These are phyloP conservation scores for Hansenula lynferdii DNA, from an alignment of 1,139 yeast species.

Conservation along the genomic window DNA sequence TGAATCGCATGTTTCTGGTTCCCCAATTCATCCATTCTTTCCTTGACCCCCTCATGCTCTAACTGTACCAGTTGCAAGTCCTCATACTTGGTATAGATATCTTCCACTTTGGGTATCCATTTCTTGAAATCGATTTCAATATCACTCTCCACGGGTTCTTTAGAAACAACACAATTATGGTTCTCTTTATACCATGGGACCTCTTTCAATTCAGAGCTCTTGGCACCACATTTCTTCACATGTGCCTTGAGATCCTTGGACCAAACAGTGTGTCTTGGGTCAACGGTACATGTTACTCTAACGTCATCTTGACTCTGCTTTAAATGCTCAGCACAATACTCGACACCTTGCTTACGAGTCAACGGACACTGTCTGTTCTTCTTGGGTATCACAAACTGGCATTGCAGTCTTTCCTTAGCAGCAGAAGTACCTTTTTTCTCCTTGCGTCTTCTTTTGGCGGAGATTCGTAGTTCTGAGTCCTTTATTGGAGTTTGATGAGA, in stretches of 20 bases:
- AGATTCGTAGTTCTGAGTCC: conserved; percentile 8
- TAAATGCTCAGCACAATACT: conserved; percentile 63
- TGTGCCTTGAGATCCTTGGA: conserved; percentile 51
- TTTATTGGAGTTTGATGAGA: background rate
- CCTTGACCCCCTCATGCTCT: conserved; percentile 20
- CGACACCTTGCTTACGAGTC: conserved; percentile 46
- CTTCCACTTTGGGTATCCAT: conserved; percentile 31
- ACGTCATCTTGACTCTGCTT: conserved; percentile 24
- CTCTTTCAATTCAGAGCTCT: conserved; percentile 30
- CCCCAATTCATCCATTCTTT: conserved; percentile 31
- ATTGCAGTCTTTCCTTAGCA: conserved; percentile 29
- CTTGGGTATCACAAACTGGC: conserved; percentile 42
- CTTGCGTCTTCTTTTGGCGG: conserved; percentile 15
- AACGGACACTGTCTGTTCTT: conserved; percentile 56
- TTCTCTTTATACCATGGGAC: conserved; percentile 31
- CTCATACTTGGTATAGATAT: conserved; percentile 18
- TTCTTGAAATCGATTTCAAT: conserved; percentile 19
- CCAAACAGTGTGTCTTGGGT: conserved; percentile 73
- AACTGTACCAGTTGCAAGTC: conserved; percentile 17
- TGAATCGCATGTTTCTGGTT: conserved; percentile 77
- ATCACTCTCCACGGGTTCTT: conserved; percentile 10
- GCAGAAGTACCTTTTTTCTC: conserved; percentile 6
- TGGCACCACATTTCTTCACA: conserved; percentile 50
- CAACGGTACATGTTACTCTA: conserved; percentile 75
- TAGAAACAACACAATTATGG: conserved; percentile 20